Percentiles rank a stretch among this genome's conserved stretches.
These are phyloP conservation scores for Calonectria multiphialidica DNA, from an alignment of 2,329 filamentous ascomycete species.

Conservation along the genomic window DNA sequence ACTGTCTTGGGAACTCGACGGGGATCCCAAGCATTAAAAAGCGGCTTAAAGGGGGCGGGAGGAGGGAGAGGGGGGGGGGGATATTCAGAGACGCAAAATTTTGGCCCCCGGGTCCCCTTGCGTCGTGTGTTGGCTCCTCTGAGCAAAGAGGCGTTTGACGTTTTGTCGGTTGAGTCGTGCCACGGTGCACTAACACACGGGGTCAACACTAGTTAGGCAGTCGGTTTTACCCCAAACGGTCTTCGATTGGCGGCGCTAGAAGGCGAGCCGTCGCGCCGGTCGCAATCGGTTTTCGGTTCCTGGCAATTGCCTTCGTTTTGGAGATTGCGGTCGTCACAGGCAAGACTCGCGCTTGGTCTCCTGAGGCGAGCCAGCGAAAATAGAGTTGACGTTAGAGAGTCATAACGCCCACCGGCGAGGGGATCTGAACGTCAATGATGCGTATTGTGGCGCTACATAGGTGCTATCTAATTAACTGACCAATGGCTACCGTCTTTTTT, in stretches of 20 bases:
- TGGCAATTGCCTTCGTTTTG: not conserved
- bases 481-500: not conserved
- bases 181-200: not conserved
- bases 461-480: constrained; percentile 8
- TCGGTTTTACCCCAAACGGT: not conserved
- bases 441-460: not conserved
- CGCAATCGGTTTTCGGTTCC: not conserved
- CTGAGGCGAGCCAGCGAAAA: not conserved
- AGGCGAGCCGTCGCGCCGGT: not conserved
- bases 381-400: constrained; percentile 1
- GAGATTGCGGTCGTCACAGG: not conserved
- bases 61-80: not conserved
- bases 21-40: not conserved
- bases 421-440: not conserved
- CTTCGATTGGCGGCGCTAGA: constrained; percentile 4
- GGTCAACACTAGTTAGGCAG: not conserved
- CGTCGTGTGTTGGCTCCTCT: constrained; percentile 2
- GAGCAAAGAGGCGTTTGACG: not conserved
- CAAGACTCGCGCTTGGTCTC: not conserved
- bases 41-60: not conserved
- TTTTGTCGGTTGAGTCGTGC: constrained; percentile 1
- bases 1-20: not conserved
- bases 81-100: not conserved
- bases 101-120: not conserved
- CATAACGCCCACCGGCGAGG: not conserved